Evolutionary conservation across 345 rosid genomes (phyloP), one percentile per base, ranked within the genome.

Genomic region (Rhizophora apiculata): DNA sequence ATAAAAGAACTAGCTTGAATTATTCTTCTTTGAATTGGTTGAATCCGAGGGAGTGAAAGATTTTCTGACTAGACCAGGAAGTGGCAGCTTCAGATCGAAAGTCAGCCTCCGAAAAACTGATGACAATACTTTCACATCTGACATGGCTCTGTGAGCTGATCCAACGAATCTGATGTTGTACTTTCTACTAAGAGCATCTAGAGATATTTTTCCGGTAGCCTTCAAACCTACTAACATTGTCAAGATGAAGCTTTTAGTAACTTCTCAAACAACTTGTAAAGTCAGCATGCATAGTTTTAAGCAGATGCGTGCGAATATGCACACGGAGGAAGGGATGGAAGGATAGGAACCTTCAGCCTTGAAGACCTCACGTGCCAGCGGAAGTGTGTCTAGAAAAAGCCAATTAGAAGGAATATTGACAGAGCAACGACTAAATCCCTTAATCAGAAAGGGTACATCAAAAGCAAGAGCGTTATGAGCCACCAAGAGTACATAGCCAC

Each of bases 401-500:
- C 98, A 95, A 57, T 89, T 71, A 6, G 73, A 32, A 60, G 99
- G 99, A 71, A 95, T 71, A 63, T 88, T 88, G 9, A 70, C 63
- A 15, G 88, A 84, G 79, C 85, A 82, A 21, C 99, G 97, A 26
- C 67, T 62, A 39, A 92, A 92, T 82, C 89, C 99, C 21, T 77
- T 79, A 52, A 78, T 76, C 74, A 95, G 66, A 74, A 95, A 92
- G 20, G 78, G 97, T 27, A 89, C 93, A 49, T 95, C 99, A 63
- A 95, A 95, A 19, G 65, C 0, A 18, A 89, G 90, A 46, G 91
- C 91, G 56, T 95, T 95, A 71, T 95, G 99, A 74, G 92, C 97
- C 6, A 87, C 86, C 27, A 82, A 56, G 78, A 92, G 34, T 18
- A 90, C 80, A 39, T 80, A 81, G 27, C 99, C 99, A 29, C 81